Evolutionary conservation across 352 stramenopile species (phyloP), one percentile per base, ranked within the genome.

Genomic region (Globisporangium apiculatum): DNA sequence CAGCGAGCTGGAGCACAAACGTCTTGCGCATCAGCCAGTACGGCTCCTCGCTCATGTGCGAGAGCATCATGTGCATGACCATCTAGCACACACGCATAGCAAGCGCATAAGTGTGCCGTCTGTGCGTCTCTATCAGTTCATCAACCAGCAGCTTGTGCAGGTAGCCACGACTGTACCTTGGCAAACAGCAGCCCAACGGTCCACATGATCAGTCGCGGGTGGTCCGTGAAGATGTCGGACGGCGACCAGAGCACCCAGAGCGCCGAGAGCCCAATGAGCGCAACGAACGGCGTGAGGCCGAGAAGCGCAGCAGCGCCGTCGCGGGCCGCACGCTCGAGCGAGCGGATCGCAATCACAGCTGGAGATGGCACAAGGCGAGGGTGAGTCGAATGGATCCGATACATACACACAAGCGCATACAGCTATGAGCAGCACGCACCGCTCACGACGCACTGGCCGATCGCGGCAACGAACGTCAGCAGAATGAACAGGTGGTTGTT

Each of bases 21-120:
- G 84, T 92, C 73, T 94, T 94, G 61, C 84, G 79, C 46, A 94
- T 62, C 53, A 94, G 61, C 82, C 84, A 90, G 62, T 87, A 94
- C 18, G 84, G 84, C 53, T 94, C 84, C 58, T 91, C 82, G 45
- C 78, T 88, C 79, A 94, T 91, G 66, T 94, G 84, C 9, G 84
- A 79, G 10, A 94, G 76, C 84, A 94, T 94, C 76, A 94, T 91
- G 67, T 91, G 84, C 84, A 94, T 94, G 55, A 89, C 82, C 82
- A 94, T 94, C 84, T 94, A 57, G 45, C 60, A 35, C 35, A 15
- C 17, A 41, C n/a, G 10, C 1, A 10, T 9, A 50, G 9, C 7
- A 37, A 37, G 35, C 14, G 24, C 40, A 3, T 41, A 6, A 18
- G 15, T 40, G 5, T 5, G 2, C 11, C 11, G 10, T 15, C 11